Percentiles rank a stretch among this genome's conserved stretches.
Evolutionary conservation across 352 stramenopile species (phyloP).

Genomic region (Globisporangium irregulare): DNA sequence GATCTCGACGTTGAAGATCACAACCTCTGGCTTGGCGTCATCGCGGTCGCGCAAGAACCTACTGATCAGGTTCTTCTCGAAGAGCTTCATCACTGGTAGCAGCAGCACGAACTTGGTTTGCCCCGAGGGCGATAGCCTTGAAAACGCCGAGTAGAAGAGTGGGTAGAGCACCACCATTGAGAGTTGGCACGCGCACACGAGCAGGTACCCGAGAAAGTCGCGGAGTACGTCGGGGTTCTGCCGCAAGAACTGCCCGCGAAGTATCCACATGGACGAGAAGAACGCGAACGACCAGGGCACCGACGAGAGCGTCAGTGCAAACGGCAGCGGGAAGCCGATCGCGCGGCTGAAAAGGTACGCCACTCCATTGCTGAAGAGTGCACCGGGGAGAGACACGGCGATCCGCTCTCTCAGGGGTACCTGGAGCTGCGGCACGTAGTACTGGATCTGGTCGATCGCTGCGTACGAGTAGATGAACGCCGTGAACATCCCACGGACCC

Average conservation of each 20-base stretch:
- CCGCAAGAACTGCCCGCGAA: constrained; percentile 1
- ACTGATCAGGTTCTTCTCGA: constrained; percentile 35
- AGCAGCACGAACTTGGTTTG: constrained; percentile 23
- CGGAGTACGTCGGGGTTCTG: constrained; percentile 4
- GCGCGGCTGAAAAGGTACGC: constrained; percentile 11
- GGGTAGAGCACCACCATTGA: constrained; percentile 17
- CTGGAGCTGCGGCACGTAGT: constrained; percentile 16
- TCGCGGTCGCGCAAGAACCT: constrained; percentile 15
- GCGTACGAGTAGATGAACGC: constrained; percentile 8
- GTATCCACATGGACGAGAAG: neutral
- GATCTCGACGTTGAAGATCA: constrained; percentile 46
- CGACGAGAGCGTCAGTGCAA: constrained; percentile 30
- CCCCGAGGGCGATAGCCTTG: constrained; percentile 3
- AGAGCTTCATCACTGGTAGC: constrained; percentile 37
- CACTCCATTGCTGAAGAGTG: neutral
- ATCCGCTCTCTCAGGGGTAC: constrained; percentile 13
- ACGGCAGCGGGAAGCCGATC: constrained; percentile 42
- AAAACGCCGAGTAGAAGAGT: constrained; percentile 18
- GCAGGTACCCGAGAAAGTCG: neutral
- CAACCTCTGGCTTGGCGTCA: constrained; percentile 25
- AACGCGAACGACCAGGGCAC: constrained; percentile 2
- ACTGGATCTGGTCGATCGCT: constrained; percentile 8
- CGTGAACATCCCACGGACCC: constrained; percentile 1
- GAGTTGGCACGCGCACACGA: neutral
- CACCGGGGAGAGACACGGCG: neutral